Evolutionary conservation across 2,329 filamentous ascomycete genomes (phyloP), one percentile per base, ranked within the genome.

Genomic region (Aspergillus chevalieri): DNA sequence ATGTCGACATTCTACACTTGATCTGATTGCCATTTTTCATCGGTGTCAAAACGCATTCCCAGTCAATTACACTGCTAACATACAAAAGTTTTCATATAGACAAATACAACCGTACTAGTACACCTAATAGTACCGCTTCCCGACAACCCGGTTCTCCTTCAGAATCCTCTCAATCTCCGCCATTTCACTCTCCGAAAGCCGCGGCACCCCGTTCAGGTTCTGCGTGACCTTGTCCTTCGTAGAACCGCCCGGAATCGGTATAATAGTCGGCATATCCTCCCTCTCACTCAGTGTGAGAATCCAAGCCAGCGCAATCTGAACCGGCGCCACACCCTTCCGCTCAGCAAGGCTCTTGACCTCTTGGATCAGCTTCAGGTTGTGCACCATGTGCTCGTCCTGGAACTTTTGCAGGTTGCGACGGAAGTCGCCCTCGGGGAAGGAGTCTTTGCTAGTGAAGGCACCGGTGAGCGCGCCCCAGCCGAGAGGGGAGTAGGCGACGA

Each of bases 401-500:
- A 79, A 82, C 15, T 76, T 72, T 2, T 77, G 74, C 46, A 76
- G 51, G 4, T 48, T 44, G 10, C 60, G 64, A 14, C 76, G 72
- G 47, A 76, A 56, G 51, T 79, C 77, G 39, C 67, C 71, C 41
- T 74, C 66, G 0, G 73, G 73, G 38, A 80, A 66, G 50, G 81
- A 77, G 4, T 71, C 60, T 2, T 62, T 43, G 8, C 64, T 74
- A 49, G 67, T 74, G 58, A 79, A 69, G 43, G 75, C 63, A 7
- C 78, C 78, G 0, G 77, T 74, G 47, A 81, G 58, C 53, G 81
- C 78, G 1, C 82, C 82, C 6, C 77, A 70, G 19, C 80, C 78
- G 1, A 85, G 72, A 2, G 82, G 81, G 44, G 78, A 79, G 68
- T 84, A 84, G 2, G 77, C 77, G 8, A 82, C 65, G 41, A 84